Base-by-base conservation (phyloP, 2,329 filamentous ascomycete genomes). In the Aspergillus tanneri region DNA sequence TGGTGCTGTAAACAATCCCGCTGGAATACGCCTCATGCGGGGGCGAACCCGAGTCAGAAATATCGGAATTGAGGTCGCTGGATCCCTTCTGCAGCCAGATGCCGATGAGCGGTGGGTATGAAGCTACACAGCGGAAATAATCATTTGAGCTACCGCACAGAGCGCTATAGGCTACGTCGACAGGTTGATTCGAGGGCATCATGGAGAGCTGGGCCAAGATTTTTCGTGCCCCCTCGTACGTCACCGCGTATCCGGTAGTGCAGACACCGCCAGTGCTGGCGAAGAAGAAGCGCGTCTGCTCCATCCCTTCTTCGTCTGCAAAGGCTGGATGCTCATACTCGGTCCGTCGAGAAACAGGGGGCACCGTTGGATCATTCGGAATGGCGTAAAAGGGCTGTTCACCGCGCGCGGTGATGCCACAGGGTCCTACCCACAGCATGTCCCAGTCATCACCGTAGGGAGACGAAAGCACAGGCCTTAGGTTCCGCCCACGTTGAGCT, bases 371-470 rank as follows among this genome's bases (percentile, higher is more conserved):
- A 18, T 45, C 43, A 12, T 45, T 25, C 1, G 34, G 34, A 7
- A 45, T 45, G 6, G 37, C 34, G 10, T 45, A 45, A 10, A 30
- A 45, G 8, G 16, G 32, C 0, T 23, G 43, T 2, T 37, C 43
- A 5, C 28, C 43, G 5, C 43, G 43, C 6, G 23, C 27, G 2
- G 37, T 36, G 5, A 38, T 45, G 3, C 43, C 43, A 11, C 43
- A 45, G 8, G 22, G 23, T 14, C 43, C 43, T 4, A 45, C 16
- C 43, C 34, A 45, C 10, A 45, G 32, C 34, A 45, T 28, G 23
- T 38, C 43, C 43, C 34, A 45, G 34, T 30, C n/a, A 9, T 38
- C 43, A 9, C 43, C 43, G 5, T 45, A 45, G 1, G 43, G 43
- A 2, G 43, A 45, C 7, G n/a, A 14, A 2, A 34, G 9, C 4